Evolutionary conservation across 768 basidiomycete species (phyloP).

Genomic region (Lentinula boryana): DNA sequence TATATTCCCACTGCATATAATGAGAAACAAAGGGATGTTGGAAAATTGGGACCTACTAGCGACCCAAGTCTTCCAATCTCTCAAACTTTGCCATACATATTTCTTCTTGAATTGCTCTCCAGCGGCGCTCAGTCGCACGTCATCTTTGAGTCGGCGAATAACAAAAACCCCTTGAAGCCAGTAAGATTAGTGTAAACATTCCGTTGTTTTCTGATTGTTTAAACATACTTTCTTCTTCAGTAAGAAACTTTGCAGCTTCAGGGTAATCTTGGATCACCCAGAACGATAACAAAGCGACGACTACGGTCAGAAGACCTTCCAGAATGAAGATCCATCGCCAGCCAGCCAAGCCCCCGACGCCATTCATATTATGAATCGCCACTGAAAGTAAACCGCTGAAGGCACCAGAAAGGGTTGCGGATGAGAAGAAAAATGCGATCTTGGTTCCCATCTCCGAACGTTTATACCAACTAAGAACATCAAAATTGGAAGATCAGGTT

Average conservation of each 20-base stretch:
- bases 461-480: conserved; percentile 62
- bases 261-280: conserved; percentile 79
- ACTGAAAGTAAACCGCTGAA: conserved; percentile 66
- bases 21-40: not conserved
- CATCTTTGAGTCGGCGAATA: conserved; percentile 57
- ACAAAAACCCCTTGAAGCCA: conserved; percentile 46
- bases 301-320: conserved; percentile 64
- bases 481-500: not conserved
- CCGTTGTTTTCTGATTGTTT: not conserved
- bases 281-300: conserved; percentile 54
- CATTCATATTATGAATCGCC: conserved; percentile 67
- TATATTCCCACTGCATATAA: conserved; percentile 48
- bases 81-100: conserved; percentile 55
- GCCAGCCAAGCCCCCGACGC: conserved; percentile 49
- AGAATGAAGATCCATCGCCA: conserved; percentile 75
- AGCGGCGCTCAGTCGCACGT: conserved; percentile 60
- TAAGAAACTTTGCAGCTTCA: conserved; percentile 66
- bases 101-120: conserved; percentile 49
- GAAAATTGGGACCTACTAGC: conserved; percentile 40
- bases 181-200: not conserved
- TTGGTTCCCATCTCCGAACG: conserved; percentile 69
- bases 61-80: conserved; percentile 71
- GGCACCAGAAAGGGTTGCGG: conserved; percentile 73
- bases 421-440: conserved; percentile 72
- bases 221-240: conserved; percentile 49